These are phyloP conservation scores for Erythrophleum fordii DNA, from an alignment of 306 rosid genomes.

Conservation along the genomic window DNA sequence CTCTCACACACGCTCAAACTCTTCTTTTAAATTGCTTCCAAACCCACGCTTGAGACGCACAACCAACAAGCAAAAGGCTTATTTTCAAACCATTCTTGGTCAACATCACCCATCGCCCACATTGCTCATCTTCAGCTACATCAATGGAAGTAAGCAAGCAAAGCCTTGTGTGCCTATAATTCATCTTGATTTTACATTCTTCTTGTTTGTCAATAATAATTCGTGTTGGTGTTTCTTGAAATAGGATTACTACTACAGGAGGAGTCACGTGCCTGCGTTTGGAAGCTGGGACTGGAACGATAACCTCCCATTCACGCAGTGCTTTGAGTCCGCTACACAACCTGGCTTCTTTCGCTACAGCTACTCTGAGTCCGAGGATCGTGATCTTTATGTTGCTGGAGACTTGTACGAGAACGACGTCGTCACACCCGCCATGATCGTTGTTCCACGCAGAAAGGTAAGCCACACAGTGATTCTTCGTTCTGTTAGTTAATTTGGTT, in stretches of 20 bases:
- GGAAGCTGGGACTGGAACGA: slow-evolving; percentile 98
- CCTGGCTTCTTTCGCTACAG: slow-evolving; percentile 57
- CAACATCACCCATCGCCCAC: neutral
- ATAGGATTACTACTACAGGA: slow-evolving; percentile 64
- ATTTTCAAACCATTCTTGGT: neutral
- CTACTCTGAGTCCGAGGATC: slow-evolving; percentile 51
- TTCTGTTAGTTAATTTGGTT: too few relatives aligned
- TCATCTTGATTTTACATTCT: neutral
- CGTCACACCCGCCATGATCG: slow-evolving; percentile 87
- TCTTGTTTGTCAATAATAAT: neutral
- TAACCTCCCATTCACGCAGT: slow-evolving; percentile 80
- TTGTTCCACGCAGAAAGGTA: slow-evolving; percentile 82
- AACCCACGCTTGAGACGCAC: slow-evolving; percentile 46
- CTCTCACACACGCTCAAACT: slow-evolving; percentile 32
- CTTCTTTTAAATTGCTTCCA: slow-evolving; percentile 38
- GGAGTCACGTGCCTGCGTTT: slow-evolving; percentile 78
- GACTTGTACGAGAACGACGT: slow-evolving; percentile 79
- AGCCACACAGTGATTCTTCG: neutral
- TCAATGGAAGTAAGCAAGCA: slow-evolving; percentile 45
- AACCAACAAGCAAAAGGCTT: neutral
- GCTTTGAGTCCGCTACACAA: slow-evolving; percentile 79
- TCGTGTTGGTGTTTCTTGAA: neutral
- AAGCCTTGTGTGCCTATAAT: neutral
- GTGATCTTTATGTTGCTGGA: slow-evolving; percentile 78
- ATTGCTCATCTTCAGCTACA: neutral